Conservation (phyloP, 352 stramenopile species). For the Phytophthora niederhauseri region DNA sequence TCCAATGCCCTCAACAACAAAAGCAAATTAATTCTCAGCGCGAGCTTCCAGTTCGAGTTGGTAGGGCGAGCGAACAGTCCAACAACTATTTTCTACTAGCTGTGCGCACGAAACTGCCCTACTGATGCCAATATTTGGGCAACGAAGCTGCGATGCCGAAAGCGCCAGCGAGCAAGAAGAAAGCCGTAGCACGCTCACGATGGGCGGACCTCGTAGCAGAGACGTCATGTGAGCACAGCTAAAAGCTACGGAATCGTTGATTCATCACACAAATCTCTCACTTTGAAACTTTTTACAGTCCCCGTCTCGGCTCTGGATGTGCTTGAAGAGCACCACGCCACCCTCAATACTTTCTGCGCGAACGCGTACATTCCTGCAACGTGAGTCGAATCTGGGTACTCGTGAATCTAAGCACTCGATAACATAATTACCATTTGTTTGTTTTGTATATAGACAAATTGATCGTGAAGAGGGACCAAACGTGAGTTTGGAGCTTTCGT, state of each 20-base stretch:
- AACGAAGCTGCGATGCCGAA: conserved; percentile 25
- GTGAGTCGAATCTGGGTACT: conserved; percentile 12
- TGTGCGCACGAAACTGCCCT: conserved; percentile 25
- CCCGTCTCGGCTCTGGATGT: conserved; percentile 41
- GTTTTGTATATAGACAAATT: background rate
- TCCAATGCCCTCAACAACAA: background rate
- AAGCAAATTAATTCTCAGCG: background rate
- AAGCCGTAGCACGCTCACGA: conserved; percentile 19
- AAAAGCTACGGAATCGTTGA: background rate
- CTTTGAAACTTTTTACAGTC: conserved; percentile 30
- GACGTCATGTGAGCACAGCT: conserved; percentile 41
- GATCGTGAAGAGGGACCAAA: conserved; percentile 9
- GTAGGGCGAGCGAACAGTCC: no score
- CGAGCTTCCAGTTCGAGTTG: conserved; percentile 1
- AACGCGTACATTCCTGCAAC: conserved; percentile 18
- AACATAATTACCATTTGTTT: background rate
- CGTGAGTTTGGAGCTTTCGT: conserved; percentile 35
- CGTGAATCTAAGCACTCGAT: background rate
- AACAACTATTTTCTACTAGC: conserved; percentile 22
- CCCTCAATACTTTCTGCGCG: conserved; percentile 50
- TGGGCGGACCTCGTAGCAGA: conserved; percentile 42
- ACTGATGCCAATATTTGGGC: conserved; percentile 1
- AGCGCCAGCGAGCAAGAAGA: conserved; percentile 36
- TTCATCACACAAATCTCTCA: no score
- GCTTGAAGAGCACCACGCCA: conserved; percentile 49